Percentiles rank a stretch among this genome's conserved stretches.
phyloP scores from a whole-genome alignment of 2,329 filamentous ascomycete species.

The Aspergillus ruber region DNA sequence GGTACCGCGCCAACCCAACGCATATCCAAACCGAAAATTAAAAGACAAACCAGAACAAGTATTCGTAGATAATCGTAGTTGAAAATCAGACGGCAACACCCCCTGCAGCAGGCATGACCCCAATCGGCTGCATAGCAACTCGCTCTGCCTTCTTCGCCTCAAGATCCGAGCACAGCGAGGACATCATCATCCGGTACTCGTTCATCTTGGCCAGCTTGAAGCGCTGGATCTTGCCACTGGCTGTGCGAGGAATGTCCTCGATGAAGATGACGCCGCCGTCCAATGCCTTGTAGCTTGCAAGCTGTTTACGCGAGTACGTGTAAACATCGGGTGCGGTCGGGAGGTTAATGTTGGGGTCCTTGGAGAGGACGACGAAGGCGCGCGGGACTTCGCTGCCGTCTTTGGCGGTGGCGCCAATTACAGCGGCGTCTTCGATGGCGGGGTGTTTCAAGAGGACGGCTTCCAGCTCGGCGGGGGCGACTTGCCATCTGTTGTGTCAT shows the following conservation, averaged over 20 bases:
- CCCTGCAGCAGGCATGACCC: background rate
- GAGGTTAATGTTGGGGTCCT: slow-evolving; percentile 11
- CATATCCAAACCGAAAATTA: background rate
- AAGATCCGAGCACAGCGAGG: slow-evolving; percentile 21
- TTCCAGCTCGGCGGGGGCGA: slow-evolving; percentile 45
- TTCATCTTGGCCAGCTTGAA: slow-evolving; percentile 37
- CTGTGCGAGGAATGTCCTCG: slow-evolving; percentile 43
- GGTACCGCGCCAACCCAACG: no score
- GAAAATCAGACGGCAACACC: background rate
- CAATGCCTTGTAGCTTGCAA: slow-evolving; percentile 45
- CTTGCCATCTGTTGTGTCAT: slow-evolving; percentile 36
- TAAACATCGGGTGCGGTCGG: slow-evolving; percentile 40
- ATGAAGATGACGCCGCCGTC: slow-evolving; percentile 45
- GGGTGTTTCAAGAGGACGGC: slow-evolving; percentile 40
- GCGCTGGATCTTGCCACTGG: slow-evolving; percentile 46
- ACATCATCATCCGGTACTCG: slow-evolving; percentile 31
- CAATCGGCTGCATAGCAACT: background rate
- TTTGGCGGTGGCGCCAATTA: slow-evolving; percentile 37
- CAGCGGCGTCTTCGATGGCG: slow-evolving; percentile 40
- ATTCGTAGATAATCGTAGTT: background rate
- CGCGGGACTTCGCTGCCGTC: slow-evolving; percentile 35
- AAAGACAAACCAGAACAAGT: background rate
- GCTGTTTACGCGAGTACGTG: slow-evolving; percentile 30
- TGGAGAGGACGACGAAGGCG: slow-evolving; percentile 41
- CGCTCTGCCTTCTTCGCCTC: slow-evolving; percentile 5